Base-by-base conservation (phyloP, 176 grass and related monocot species). In the Alloteropsis semialata region DNA sequence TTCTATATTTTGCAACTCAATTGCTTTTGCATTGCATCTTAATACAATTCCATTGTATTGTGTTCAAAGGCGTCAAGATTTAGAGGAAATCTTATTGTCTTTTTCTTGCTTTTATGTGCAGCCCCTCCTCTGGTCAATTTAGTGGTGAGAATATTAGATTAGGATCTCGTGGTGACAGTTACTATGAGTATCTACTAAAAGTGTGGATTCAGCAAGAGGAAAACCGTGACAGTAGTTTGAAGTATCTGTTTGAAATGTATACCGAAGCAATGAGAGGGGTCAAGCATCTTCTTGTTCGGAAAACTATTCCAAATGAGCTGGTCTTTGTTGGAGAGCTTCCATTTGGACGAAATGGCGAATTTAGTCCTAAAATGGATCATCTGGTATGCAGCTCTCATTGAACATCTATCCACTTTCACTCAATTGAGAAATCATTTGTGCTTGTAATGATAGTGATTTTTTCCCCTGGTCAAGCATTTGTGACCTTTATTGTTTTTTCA, bases 331-430 rank as follows among this genome's bases (percentile, higher is more conserved):
- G 96, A 49, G 96, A 98, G 85, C 91, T 98, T 77, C 96, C 96
- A 15, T 55, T 87, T 79, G 96, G 96, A 72, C 80, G 82, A 53
- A 79, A 80, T 74, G 89, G 92, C 87, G 82, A 46, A 45, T 93
- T 98, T 75, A 98, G 91, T 79, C 93, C 93, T 41, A 98, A 98
- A 95, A 98, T 98, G 96, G 96, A 98, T 84, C 96, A 98, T 79
- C 89, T 98, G 96, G 96, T 98, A 95, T 84, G 87, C 32, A 60
- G 25, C 38, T 38, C 69, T 69, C 69, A 56, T 77, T 58, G 16
- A 42, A 22, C 28, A 46, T 66, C 18, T 66, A 59, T 58, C 38
- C 28, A 78, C 75, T 88, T 37, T 6, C 29, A 37, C 15, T 65
- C 15, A 46, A 15, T 65, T 64, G 14, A 54, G 34, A 78, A 72